These are phyloP conservation scores for Chaetomium sp. DNA, from an alignment of 2,329 filamentous ascomycete genomes.

Conservation along the genomic window DNA sequence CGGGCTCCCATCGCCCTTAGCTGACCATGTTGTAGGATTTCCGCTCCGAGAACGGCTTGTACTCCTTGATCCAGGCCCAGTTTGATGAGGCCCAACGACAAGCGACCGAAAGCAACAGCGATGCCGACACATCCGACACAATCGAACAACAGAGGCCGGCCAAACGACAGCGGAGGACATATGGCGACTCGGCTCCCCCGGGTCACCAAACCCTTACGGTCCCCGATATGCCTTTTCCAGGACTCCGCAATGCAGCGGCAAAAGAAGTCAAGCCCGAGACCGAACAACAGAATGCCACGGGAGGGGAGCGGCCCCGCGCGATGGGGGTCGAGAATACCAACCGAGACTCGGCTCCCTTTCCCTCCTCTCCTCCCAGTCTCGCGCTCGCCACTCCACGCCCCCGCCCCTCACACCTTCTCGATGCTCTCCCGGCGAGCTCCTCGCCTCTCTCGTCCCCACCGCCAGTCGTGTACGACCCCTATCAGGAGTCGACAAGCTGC, in stretches of 20 bases:
- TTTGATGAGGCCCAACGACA: constrained; percentile 55
- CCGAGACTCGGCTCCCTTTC: not conserved
- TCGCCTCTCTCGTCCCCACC: constrained; percentile 62
- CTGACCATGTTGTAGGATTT: constrained; percentile 58
- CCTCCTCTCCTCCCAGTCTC: constrained; percentile 32
- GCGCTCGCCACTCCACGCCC: constrained; percentile 34
- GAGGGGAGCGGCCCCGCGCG: not conserved
- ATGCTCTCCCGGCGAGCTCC: constrained; percentile 44
- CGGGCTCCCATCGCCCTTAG: not conserved
- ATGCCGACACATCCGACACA: constrained; percentile 38
- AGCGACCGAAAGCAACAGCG: constrained; percentile 37
- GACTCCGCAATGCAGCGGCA: constrained; percentile 5
- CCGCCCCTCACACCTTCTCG: constrained; percentile 25
- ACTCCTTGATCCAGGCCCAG: constrained; percentile 70
- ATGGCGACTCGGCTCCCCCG: constrained; percentile 28
- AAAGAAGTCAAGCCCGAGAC: not conserved
- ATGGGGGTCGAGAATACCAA: not conserved
- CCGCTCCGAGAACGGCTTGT: constrained; percentile 71
- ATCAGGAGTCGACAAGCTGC: constrained; percentile 39
- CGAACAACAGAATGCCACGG: not conserved
- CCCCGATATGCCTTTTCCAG: constrained; percentile 14
- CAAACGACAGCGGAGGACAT: constrained; percentile 43
- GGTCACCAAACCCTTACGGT: constrained; percentile 10
- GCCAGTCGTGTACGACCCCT: constrained; percentile 55
- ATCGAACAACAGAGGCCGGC: constrained; percentile 35